Evolutionary conservation across 1,284 basidiomycete species (phyloP), one percentile per base, ranked within the genome.

Genomic region (Trichosporon faecale): DNA sequence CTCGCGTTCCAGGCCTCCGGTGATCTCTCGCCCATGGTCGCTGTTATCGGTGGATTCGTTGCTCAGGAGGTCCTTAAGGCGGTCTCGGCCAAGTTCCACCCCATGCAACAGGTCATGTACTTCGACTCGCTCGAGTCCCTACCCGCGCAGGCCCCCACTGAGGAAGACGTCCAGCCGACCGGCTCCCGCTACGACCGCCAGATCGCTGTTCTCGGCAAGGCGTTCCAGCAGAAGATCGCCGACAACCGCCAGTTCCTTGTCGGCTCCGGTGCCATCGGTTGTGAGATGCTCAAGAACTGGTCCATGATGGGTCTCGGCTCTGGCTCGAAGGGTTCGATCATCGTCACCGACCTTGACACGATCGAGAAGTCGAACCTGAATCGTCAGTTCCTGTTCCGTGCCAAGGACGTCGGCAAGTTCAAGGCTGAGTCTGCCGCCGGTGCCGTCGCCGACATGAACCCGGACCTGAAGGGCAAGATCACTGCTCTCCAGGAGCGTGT

Each of bases 231-330:
- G 49, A 98, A 94, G 86, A 91, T 99, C 71, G 88, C 89, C 67
- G 92, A 94, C 80, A 90, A 94, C 81, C 88, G 92, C 57, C 93
- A 99, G 81, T 99, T 99, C 88, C 88, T 99, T 33, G 97, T 99
- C 66, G 97, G 97, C 8, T 91, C 96, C 25, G 97, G 97, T 71
- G 97, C 97, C 61, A 99, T 99, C 81, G 97, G 97, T 27, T 99
- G 98, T 80, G 97, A 99, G 85, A 99, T 99, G 97, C 86, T 99
- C 79, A 99, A 99, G 88, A 99, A 99, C 85, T 99, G 97, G 97
- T 92, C 93, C 77, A 95, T 99, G 94, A 98, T 99, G 89, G 97
- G 97, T 75, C 86, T 99, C 64, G 96, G 89, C 14, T 88, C 91
- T 52, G 94, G 93, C 2, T 86, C 89, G 16, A 86, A 90, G 67